These are phyloP conservation scores for Sambucus nigra DNA, from an alignment of 129 eudicot genomes.

Conservation along the genomic window DNA sequence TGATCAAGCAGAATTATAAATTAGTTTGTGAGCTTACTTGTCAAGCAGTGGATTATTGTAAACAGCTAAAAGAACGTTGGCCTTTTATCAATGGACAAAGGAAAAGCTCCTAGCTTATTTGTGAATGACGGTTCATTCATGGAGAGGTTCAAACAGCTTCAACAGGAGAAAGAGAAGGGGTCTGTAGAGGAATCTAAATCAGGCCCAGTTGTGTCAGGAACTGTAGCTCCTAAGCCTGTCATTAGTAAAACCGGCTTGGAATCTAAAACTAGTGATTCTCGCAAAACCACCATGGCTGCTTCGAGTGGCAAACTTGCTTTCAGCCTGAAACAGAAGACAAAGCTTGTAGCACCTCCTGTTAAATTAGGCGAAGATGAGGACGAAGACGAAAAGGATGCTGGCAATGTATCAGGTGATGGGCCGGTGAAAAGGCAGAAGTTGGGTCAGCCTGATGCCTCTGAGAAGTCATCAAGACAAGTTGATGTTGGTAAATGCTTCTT, in stretches of 20 bases:
- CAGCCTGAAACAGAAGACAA: slow-evolving; percentile 90
- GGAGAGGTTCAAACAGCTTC: slow-evolving; percentile 94
- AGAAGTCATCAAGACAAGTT: slow-evolving; percentile 34
- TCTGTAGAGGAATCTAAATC: slow-evolving; percentile 25
- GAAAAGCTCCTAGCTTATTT: slow-evolving; percentile 46
- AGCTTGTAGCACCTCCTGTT: slow-evolving; percentile 79
- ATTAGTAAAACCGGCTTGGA: slow-evolving; percentile 26
- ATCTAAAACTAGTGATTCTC: slow-evolving; percentile 23
- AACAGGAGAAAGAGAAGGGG: slow-evolving; percentile 47
- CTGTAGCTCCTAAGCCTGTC: slow-evolving; percentile 44
- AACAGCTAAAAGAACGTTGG: slow-evolving; percentile 33
- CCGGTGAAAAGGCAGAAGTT: slow-evolving; percentile 64
- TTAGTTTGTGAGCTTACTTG: slow-evolving; percentile 62
- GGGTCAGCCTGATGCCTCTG: slow-evolving; percentile 37
- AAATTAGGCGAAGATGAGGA: slow-evolving; percentile 90
- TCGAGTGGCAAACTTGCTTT: slow-evolving; percentile 90
- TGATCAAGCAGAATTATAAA: slow-evolving; percentile 10
- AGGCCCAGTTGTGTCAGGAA: slow-evolving; percentile 24
- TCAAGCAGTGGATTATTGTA: slow-evolving; percentile 46
- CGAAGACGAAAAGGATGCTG: slow-evolving; percentile 48
- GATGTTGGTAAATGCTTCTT: slow-evolving; percentile 76
- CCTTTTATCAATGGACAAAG: slow-evolving; percentile 59
- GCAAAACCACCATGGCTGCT: slow-evolving; percentile 30
- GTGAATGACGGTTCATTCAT: slow-evolving; percentile 91
- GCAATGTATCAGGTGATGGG: slow-evolving; percentile 37